Percentiles rank a stretch among this genome's conserved stretches.
Evolutionary conservation across 495 filamentous ascomycete genomes (phyloP).

Genomic region (Neurospora africana): DNA sequence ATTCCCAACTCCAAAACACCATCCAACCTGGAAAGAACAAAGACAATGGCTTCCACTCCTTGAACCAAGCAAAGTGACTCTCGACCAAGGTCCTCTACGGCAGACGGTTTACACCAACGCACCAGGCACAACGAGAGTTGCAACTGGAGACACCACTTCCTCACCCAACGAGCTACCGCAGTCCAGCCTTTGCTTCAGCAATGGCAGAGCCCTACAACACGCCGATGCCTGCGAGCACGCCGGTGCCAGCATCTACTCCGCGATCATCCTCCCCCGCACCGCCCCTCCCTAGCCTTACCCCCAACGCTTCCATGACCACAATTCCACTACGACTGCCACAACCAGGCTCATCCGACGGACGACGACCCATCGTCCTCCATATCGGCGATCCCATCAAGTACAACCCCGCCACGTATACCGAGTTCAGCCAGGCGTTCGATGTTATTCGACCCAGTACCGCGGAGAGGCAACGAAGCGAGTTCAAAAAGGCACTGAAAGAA

Average conservation of each 20-base stretch:
- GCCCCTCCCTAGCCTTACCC: conserved; percentile 13
- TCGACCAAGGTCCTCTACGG: background rate
- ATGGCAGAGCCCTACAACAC: conserved; percentile 43
- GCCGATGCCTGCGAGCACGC: conserved; percentile 32
- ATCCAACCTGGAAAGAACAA: background rate
- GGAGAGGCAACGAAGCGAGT: conserved; percentile 45
- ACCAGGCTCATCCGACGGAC: conserved; percentile 9
- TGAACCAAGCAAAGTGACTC: background rate
- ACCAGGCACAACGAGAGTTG: background rate
- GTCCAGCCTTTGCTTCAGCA: background rate
- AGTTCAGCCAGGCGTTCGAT: conserved; percentile 46
- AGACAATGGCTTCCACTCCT: background rate
- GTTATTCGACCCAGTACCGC: conserved; percentile 42
- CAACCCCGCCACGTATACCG: conserved; percentile 47
- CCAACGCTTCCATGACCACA: conserved; percentile 13
- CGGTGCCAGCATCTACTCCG: conserved; percentile 32
- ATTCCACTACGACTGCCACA: conserved; percentile 2
- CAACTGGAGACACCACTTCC: background rate
- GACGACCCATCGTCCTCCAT: conserved; percentile 45
- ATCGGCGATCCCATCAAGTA: conserved; percentile 60
- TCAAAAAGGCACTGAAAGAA: conserved; percentile 53
- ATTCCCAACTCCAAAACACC: background rate
- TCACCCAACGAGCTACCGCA: background rate
- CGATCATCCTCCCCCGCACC: conserved; percentile 33
- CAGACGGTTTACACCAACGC: background rate